Evolutionary conservation across 2,329 filamentous ascomycete species (phyloP).

Genomic region (Apiospora marii): DNA sequence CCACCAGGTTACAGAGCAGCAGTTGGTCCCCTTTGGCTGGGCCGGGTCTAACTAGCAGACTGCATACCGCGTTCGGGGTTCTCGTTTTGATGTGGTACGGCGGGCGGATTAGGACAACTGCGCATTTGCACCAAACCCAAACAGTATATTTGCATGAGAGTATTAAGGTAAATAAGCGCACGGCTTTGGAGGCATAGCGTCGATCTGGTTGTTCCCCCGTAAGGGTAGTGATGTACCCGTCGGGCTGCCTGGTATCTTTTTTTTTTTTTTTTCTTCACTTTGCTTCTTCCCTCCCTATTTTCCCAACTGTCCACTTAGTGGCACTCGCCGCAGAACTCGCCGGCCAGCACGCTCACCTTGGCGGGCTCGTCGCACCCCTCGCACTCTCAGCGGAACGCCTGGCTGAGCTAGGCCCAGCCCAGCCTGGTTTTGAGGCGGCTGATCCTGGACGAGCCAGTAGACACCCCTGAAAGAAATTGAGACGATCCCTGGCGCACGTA

Average conservation of each 20-base stretch:
- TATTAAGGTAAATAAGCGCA: conserved; percentile 17
- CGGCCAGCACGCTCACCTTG: not conserved
- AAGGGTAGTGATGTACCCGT: not conserved
- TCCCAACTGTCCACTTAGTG: not conserved
- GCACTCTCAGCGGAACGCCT: not conserved
- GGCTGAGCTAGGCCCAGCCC: not conserved
- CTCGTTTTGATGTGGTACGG: conserved; percentile 25
- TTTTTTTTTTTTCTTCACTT: not conserved
- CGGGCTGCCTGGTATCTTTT: not conserved
- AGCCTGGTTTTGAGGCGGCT: conserved; percentile 21
- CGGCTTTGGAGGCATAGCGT: conserved; percentile 26
- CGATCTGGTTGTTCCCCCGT: conserved; percentile 26
- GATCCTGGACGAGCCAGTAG: not conserved
- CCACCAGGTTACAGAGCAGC: conserved; percentile 18
- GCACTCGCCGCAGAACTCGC: not conserved
- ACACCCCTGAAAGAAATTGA: conserved; percentile 18
- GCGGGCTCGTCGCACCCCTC: not conserved
- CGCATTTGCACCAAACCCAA: conserved; percentile 30
- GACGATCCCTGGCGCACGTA: conserved; percentile 1
- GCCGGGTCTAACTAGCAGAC: conserved; percentile 1
- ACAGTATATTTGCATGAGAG: conserved; percentile 29
- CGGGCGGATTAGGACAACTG: conserved; percentile 23
- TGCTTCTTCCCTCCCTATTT: not conserved
- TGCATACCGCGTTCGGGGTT: conserved; percentile 1
- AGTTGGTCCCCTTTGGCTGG: conserved; percentile 11